Base-by-base conservation (phyloP, 306 rosid genomes). In the Pachyrhizus erosus region DNA sequence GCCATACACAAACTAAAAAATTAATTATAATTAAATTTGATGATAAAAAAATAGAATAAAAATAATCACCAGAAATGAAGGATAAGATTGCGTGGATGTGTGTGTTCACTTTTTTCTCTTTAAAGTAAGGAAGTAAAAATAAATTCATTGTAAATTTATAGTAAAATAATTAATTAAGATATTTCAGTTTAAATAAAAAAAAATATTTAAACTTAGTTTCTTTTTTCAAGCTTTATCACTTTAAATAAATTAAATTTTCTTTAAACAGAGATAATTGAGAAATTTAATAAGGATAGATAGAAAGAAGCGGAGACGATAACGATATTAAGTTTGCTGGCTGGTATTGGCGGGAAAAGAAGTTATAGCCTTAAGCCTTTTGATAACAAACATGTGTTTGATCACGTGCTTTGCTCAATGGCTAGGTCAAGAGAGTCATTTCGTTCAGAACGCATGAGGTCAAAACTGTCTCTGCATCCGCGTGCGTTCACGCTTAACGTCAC, bases 291-390 rank as follows among this genome's bases (percentile, higher is more conserved):
- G 3, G 31, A 27, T 27, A 5, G 42, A 37, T 8, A 37, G 7
- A 37, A 37, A 9, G 9, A 5, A 37, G 9, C 5, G 9, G 42
- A 37, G 42, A 37, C 7, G 42, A 37, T 37, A 37, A 37, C 42
- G 42, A 37, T 37, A 37, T 5, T 6, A 13, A 11, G 26, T 3
- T 13, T 1, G 23, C 17, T 45, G 1, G 45, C 17, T 18, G 5
- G n/a, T 13, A 78, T 74, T 49, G 42, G 89, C 84, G 89, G 84
- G 89, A 79, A 79, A 13, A 40, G 62, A 60, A 40, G 84, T 79
- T 78, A 55, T 54, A 11, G n/a, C 66, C 15, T n/a, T 37, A 4
- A 11, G n/a, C 66, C 15, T n/a, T 37, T 34, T 27, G 31, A 27
- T 27, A 27, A 3, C 31, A 27, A 27, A 27, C 1, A 27, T 27